Percentiles rank a stretch among this genome's conserved stretches.
phyloP scores from a whole-genome alignment of 345 rosid species.

The Gynandropsis gynandra region DNA sequence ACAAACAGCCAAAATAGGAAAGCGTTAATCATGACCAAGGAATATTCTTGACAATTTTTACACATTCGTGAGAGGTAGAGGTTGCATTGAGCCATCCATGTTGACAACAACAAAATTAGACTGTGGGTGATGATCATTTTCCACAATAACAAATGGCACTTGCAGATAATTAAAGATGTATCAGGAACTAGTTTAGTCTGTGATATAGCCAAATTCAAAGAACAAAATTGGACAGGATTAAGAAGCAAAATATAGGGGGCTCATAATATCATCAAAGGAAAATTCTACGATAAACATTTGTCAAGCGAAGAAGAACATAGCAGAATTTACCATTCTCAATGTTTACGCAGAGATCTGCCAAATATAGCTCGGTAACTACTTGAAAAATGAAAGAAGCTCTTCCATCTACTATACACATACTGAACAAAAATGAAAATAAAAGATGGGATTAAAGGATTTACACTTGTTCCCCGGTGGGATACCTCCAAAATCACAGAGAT shows the following conservation, averaged over 20 bases:
- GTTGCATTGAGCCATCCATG: constrained; percentile 67
- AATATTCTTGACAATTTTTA: too few relatives aligned
- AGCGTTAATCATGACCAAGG: too few relatives aligned
- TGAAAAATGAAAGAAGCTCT: constrained; percentile 64
- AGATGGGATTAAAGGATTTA: constrained; percentile 4
- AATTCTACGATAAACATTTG: too few relatives aligned
- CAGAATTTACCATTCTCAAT: constrained; percentile 43
- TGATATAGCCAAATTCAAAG: background rate
- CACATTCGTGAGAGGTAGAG: constrained; percentile 77
- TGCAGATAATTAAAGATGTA: constrained; percentile 25
- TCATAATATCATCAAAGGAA: too few relatives aligned
- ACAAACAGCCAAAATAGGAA: too few relatives aligned
- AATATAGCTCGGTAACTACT: constrained; percentile 55
- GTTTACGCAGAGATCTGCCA: constrained; percentile 61
- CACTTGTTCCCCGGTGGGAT: background rate
- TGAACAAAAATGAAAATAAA: constrained; percentile 13
- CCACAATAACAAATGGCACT: constrained; percentile 83
- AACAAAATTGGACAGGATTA: constrained; percentile 1
- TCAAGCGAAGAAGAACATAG: background rate
- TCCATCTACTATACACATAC: constrained; percentile 89
- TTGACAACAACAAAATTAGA: constrained; percentile 52
- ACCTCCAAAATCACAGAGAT: too few relatives aligned
- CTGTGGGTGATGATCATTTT: constrained; percentile 38
- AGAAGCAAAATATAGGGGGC: too few relatives aligned
- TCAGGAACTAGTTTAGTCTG: background rate